These are phyloP conservation scores for Sisymbrium altissimum DNA, from an alignment of 345 rosid species.

Conservation along the genomic window DNA sequence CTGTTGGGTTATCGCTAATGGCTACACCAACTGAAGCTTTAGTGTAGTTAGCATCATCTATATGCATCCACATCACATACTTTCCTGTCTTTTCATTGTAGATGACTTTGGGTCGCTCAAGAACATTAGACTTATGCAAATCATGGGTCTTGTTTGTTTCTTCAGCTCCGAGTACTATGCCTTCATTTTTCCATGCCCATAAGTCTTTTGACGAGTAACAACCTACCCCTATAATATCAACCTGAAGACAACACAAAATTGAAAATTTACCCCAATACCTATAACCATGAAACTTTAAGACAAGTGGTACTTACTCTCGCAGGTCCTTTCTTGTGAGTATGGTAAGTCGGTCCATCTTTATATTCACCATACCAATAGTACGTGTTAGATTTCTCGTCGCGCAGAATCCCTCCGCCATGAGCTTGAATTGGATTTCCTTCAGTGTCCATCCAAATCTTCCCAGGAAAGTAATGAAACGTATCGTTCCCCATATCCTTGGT, in stretches of 20 bases:
- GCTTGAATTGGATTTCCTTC: constrained; percentile 94
- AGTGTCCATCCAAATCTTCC: constrained; percentile 86
- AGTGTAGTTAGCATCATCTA: constrained; percentile 86
- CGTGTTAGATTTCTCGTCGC: constrained; percentile 50
- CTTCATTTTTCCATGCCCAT: constrained; percentile 91
- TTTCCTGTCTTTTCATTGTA: constrained; percentile 67
- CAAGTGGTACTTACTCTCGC: constrained; percentile 60
- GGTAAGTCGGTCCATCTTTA: constrained; percentile 92
- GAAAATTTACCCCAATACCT: not conserved
- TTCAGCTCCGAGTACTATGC: constrained; percentile 73
- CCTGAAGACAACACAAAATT: constrained; percentile 44
- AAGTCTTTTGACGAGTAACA: constrained; percentile 95
- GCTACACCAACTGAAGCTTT: constrained; percentile 93
- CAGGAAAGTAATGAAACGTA: constrained; percentile 58
- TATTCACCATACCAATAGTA: constrained; percentile 95
- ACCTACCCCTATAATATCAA: constrained; percentile 89
- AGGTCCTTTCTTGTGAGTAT: constrained; percentile 66
- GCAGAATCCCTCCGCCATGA: constrained; percentile 86
- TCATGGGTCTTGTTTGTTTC: constrained; percentile 69
- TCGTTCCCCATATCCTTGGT: constrained; percentile 50
- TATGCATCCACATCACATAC: constrained; percentile 99
- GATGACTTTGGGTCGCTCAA: constrained; percentile 91
- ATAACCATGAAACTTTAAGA: too few species aligned
- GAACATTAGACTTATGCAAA: constrained; percentile 79
- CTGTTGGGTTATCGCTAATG: constrained; percentile 62